Conservation (phyloP, 441 rosid genomes). For the Metrosideros polymorpha region DNA sequence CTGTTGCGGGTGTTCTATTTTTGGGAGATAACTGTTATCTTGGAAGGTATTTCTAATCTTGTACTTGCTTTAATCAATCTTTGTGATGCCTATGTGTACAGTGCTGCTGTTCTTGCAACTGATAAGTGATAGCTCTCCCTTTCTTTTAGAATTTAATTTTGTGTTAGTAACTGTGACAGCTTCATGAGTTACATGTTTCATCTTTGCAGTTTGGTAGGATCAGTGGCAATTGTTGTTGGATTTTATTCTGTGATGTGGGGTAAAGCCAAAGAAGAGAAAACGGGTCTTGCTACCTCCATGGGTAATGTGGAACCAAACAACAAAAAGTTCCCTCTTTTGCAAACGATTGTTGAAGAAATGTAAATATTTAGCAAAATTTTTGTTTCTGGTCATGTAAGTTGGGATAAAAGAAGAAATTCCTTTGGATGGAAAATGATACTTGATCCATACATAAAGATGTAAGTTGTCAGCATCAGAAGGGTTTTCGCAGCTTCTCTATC, state of each 20-base stretch:
- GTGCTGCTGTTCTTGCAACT: background rate
- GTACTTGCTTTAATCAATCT: background rate
- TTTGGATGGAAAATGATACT: background rate
- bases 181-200: background rate
- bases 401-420: background rate
- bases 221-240: slow-evolving; percentile 30
- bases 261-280: slow-evolving; percentile 29
- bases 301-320: slow-evolving; percentile 12
- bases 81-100: background rate
- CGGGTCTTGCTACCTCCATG: slow-evolving; percentile 1
- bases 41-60: slow-evolving; percentile 31
- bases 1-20: slow-evolving; percentile 29
- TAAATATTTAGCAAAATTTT: slow-evolving; percentile 1
- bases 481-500: background rate
- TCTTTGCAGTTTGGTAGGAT: slow-evolving; percentile 37
- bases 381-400: slow-evolving; percentile 2
- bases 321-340: slow-evolving; percentile 28
- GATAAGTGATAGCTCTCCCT: background rate
- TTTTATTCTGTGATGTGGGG: slow-evolving; percentile 54
- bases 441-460: background rate
- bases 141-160: background rate
- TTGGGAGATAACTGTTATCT: slow-evolving; percentile 42
- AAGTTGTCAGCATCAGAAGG: background rate
- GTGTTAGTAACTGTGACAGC: background rate
- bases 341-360: slow-evolving; percentile 17